Base-by-base conservation (phyloP, 2,329 filamentous ascomycete genomes). In the Geosmithia putterillii region DNA sequence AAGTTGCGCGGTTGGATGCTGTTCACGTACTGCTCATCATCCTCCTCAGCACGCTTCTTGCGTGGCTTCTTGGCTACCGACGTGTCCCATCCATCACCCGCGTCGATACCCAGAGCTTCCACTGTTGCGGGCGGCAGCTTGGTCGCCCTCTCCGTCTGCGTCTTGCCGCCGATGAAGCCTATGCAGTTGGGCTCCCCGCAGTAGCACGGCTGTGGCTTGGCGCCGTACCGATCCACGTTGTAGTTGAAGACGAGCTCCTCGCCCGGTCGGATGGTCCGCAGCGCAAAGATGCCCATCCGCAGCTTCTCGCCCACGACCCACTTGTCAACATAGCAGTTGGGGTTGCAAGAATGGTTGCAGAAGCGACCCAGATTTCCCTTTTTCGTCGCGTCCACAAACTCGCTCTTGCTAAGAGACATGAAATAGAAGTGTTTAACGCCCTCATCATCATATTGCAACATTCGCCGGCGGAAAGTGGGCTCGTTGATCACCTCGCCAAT, bases 401-500 rank as follows among this genome's bases (percentile, higher is more conserved):
- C 92, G 55, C 81, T 86, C 61, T 94, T 94, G 57, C 80, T 94
- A 48, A 98, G 79, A 22, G 92, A 96, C 92, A 98, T 98, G 69
- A 98, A 98, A 65, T 98, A 98, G 62, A 98, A 98, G 64, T 98
- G 92, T 62, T 94, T 95, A 72, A 98, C 95, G 47, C 89, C 89
- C 61, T 96, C 87, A 40, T 92, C 76, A 57, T 95, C 88, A 63
- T 98, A 98, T 56, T 94, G 84, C 35, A 87, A 69, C 81, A 94
- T 95, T 48, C 92, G 86, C 46, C 81, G 79, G 44, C 88, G 84
- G 58, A 96, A 96, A 10, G 83, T 83, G 23, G 78, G 74, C 64
- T 98, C 90, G 54, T 94, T 90, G 59, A 98, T 95, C 53, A 96
- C 92, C 64, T 98, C 92, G 53, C 92, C 92, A 53, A 98, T 90